Percentiles rank a stretch among this genome's conserved stretches.
phyloP scores from a whole-genome alignment of 2,329 filamentous ascomycete genomes.

The Juglanconis oblonga region DNA sequence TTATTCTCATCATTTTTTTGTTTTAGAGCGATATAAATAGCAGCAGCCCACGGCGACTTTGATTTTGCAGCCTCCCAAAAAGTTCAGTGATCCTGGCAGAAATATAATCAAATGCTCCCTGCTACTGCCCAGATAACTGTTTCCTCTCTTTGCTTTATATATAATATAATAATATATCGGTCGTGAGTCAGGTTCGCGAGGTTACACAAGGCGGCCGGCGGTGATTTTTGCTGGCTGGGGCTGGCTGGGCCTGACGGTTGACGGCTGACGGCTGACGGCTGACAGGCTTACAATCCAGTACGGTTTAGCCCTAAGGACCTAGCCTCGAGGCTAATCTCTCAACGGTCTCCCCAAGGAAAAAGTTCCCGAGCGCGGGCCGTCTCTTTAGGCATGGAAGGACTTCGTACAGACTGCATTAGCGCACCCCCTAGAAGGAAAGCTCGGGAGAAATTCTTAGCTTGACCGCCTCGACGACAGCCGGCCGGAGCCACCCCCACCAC shows the following conservation, averaged over 20 bases:
- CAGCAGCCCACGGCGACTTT: conserved; percentile 2
- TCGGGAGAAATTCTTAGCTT: too few relatives aligned
- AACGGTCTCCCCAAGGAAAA: neutral
- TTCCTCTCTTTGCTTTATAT: too few relatives aligned
- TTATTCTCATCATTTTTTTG: neutral
- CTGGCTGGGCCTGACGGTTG: too few relatives aligned
- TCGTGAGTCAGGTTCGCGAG: too few relatives aligned
- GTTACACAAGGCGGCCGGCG: too few relatives aligned
- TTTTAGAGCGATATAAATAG: neutral
- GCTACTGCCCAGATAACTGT: neutral
- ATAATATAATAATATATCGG: too few relatives aligned
- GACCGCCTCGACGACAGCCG: too few relatives aligned
- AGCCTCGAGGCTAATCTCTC: neutral
- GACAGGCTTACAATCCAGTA: too few relatives aligned
- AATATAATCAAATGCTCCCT: neutral
- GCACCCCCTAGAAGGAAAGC: neutral
- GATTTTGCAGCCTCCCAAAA: neutral
- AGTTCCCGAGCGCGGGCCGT: neutral
- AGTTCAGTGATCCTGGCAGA: neutral
- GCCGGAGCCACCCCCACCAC: too few relatives aligned
- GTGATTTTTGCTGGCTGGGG: too few relatives aligned
- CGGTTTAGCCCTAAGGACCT: neutral
- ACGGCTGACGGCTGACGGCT: too few relatives aligned
- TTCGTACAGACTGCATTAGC: neutral
- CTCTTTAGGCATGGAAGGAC: neutral